Conservation (phyloP, 805 yeast species). For the Starmera quercuum region DNA sequence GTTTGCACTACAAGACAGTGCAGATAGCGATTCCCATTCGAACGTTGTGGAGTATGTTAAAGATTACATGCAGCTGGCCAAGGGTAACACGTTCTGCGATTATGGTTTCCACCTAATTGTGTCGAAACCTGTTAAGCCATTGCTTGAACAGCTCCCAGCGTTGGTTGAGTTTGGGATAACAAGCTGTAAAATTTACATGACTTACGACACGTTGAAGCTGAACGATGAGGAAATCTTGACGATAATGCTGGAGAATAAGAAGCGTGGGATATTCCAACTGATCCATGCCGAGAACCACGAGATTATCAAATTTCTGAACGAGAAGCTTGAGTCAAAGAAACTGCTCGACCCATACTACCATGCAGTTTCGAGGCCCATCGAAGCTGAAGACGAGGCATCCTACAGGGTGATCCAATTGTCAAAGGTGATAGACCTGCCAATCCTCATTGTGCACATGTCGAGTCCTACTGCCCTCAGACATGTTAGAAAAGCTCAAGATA, state of each 20-base stretch:
- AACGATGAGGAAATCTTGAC: slow-evolving; percentile 32
- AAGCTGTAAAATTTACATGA: slow-evolving; percentile 36
- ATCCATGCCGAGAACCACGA: slow-evolving; percentile 47
- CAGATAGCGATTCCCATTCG: slow-evolving; percentile 20
- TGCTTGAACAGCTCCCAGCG: slow-evolving; percentile 25
- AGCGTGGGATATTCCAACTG: slow-evolving; percentile 38
- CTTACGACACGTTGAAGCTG: slow-evolving; percentile 35
- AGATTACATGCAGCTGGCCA: slow-evolving; percentile 22
- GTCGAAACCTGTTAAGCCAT: slow-evolving; percentile 24
- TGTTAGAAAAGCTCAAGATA: slow-evolving; percentile 34
- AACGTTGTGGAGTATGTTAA: slow-evolving; percentile 20
- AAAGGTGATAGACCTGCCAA: slow-evolving; percentile 36
- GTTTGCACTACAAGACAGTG: slow-evolving; percentile 36
- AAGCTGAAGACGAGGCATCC: slow-evolving; percentile 43
- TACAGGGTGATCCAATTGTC: slow-evolving; percentile 38
- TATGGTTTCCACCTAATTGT: slow-evolving; percentile 42
- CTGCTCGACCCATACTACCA: slow-evolving; percentile 37
- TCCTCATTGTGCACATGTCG: slow-evolving; percentile 41
- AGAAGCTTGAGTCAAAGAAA: slow-evolving; percentile 29
- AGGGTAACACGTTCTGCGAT: slow-evolving; percentile 32
- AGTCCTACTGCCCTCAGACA: slow-evolving; percentile 32
- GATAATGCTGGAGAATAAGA: slow-evolving; percentile 30
- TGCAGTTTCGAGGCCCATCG: slow-evolving; percentile 35
- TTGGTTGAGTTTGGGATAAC: slow-evolving; percentile 31
- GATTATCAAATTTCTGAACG: slow-evolving; percentile 32